These are phyloP conservation scores for Closterium sp. DNA, from an alignment of 139 green algal genomes.

Conservation along the genomic window DNA sequence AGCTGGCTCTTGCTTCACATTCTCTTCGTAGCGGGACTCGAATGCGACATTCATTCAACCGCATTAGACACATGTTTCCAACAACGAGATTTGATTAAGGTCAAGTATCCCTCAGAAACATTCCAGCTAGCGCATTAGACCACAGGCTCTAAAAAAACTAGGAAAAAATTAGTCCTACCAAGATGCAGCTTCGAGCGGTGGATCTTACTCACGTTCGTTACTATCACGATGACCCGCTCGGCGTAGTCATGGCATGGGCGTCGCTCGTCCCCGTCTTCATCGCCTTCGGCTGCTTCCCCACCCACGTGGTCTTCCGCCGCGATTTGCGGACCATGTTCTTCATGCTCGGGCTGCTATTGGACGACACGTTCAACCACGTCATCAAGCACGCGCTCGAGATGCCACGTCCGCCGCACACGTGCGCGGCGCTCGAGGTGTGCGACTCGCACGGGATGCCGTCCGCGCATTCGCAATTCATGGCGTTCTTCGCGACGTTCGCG, in stretches of 20 bases:
- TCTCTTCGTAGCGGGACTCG: too few relatives aligned
- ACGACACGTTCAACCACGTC: constrained; percentile 23
- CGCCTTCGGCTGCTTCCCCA: constrained; percentile 31
- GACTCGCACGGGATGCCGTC: constrained; percentile 37
- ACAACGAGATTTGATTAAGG: too few relatives aligned
- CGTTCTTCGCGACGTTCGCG: constrained; percentile 32
- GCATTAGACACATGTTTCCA: too few relatives aligned
- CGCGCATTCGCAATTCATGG: constrained; percentile 38
- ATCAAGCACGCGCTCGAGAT: constrained; percentile 15
- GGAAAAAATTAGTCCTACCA: too few relatives aligned
- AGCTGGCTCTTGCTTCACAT: too few relatives aligned
- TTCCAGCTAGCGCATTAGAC: background rate
- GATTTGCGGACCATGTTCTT: constrained; percentile 45
- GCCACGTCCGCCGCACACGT: constrained; percentile 18
- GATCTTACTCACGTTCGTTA: constrained; percentile 34
- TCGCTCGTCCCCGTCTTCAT: constrained; percentile 40
- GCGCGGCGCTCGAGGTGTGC: constrained; percentile 30
- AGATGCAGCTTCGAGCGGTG: constrained; percentile 17
- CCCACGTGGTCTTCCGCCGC: constrained; percentile 13
- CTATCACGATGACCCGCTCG: constrained; percentile 17
- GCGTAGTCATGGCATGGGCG: constrained; percentile 13
- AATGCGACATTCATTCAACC: background rate
- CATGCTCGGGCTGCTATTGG: constrained; percentile 8
- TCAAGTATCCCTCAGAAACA: too few relatives aligned
- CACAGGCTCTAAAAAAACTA: background rate